Evolutionary conservation across 2,329 filamentous ascomycete species (phyloP).

Genomic region (Sphaceloma murrayae): DNA sequence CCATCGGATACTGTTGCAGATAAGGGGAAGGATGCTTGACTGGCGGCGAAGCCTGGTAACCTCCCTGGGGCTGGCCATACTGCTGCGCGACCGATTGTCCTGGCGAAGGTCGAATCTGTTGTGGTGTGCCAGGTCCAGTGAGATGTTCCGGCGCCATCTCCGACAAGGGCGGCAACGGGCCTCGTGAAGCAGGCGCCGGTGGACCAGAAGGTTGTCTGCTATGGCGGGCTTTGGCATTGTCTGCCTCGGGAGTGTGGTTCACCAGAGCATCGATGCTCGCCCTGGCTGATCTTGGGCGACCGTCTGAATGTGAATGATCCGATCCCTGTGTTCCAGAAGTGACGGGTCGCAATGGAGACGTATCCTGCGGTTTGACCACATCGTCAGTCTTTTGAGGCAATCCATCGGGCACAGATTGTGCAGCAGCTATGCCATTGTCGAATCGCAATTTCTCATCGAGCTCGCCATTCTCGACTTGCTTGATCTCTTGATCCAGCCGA

Average conservation of each 20-base stretch:
- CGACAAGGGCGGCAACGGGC: slow-evolving; percentile 28
- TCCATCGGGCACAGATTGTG: not conserved
- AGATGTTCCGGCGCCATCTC: slow-evolving; percentile 29
- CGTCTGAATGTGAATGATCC: slow-evolving; percentile 1
- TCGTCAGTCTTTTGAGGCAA: not conserved
- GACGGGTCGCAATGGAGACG: not conserved
- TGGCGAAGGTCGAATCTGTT: slow-evolving; percentile 21
- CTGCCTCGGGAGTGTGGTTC: slow-evolving; percentile 30
- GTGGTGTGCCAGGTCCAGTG: slow-evolving; percentile 24
- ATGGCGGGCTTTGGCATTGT: slow-evolving; percentile 24
- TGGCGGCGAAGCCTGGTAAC: slow-evolving; percentile 29
- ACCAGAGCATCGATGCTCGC: slow-evolving; percentile 29
- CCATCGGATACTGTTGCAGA: slow-evolving; percentile 26
- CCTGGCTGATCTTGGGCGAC: not conserved
- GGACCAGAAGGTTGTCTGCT: slow-evolving; percentile 21
- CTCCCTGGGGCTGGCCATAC: slow-evolving; percentile 24
- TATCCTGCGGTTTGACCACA: not conserved
- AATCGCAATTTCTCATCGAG: slow-evolving; percentile 37
- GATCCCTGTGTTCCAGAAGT: slow-evolving; percentile 3
- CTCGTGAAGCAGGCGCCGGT: slow-evolving; percentile 19
- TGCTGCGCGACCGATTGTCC: slow-evolving; percentile 20
- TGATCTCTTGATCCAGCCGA: slow-evolving; percentile 56
- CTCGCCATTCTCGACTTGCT: slow-evolving; percentile 54
- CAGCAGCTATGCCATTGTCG: slow-evolving; percentile 7
- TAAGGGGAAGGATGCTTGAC: slow-evolving; percentile 32